phyloP scores from a whole-genome alignment of 768 basidiomycete genomes.

The Lactarius sanguifluus region DNA sequence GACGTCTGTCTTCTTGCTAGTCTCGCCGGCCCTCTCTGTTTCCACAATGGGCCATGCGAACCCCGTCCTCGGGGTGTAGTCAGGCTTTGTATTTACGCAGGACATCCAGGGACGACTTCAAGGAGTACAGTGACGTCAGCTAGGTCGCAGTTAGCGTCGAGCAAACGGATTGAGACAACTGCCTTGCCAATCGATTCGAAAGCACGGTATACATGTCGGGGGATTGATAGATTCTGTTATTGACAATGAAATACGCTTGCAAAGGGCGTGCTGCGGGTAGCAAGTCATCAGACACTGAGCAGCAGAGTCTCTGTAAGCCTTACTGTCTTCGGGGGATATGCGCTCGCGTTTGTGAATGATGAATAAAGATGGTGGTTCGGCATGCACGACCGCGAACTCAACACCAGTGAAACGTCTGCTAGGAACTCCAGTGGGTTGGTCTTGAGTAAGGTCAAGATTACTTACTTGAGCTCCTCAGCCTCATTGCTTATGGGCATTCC shows the following conservation, averaged over 20 bases:
- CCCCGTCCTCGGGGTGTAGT: conserved; percentile 80
- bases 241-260: conserved; percentile 84
- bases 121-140: conserved; percentile 66
- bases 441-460: conserved; percentile 6
- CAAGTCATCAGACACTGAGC: conserved; percentile 18
- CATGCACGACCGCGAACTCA: conserved; percentile 83
- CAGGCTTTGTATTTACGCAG: conserved; percentile 74
- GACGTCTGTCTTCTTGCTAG: conserved; percentile 41
- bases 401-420: conserved; percentile 80
- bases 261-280: conserved; percentile 58
- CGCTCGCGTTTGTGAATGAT: conserved; percentile 89
- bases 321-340: conserved; percentile 80
- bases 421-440: not conserved
- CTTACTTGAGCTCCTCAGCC: conserved; percentile 81
- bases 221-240: conserved; percentile 86
- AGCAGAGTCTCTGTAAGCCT: conserved; percentile 28
- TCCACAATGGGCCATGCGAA: conserved; percentile 84
- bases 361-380: conserved; percentile 77
- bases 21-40: conserved; percentile 41
- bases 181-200: conserved; percentile 74
- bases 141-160: conserved; percentile 32
- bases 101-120: conserved; percentile 75
- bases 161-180: conserved; percentile 9
- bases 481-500: conserved; percentile 77
- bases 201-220: conserved; percentile 83